These are phyloP conservation scores for Collybia nuda DNA, from an alignment of 768 basidiomycete genomes.

Conservation along the genomic window DNA sequence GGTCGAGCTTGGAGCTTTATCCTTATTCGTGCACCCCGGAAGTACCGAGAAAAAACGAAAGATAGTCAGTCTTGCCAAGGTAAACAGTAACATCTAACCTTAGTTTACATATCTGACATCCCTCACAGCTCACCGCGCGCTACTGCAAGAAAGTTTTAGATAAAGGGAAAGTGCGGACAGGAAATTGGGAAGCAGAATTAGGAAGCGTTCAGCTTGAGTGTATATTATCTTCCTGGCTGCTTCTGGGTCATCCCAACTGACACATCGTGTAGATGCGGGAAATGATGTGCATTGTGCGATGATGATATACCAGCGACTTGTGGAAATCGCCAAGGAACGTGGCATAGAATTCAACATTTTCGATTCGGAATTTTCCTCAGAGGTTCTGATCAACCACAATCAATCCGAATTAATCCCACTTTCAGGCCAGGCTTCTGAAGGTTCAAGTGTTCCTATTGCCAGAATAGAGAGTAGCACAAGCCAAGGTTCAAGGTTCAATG, in stretches of 20 bases:
- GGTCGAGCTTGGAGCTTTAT: conserved; percentile 33
- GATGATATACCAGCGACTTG: conserved; percentile 26
- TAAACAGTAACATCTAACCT: conserved; percentile 2
- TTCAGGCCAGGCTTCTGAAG: too few relatives aligned
- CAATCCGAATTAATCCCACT: too few relatives aligned
- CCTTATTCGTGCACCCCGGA: conserved; percentile 26
- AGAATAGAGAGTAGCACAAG: not conserved
- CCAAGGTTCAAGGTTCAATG: not conserved
- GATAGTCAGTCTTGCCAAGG: conserved; percentile 32
- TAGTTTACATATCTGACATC: not conserved
- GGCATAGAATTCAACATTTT: conserved; percentile 12
- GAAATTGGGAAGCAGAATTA: conserved; percentile 34
- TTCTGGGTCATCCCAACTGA: not conserved
- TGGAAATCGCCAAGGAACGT: conserved; percentile 21
- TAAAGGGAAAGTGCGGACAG: conserved; percentile 27
- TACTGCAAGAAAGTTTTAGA: conserved; percentile 29
- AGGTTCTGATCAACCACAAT: conserved; percentile 2
- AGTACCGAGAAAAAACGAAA: conserved; percentile 18
- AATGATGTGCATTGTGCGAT: conserved; percentile 35
- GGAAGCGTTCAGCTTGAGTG: conserved; percentile 25
- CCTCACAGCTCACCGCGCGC: conserved; percentile 24
- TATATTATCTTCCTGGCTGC: conserved; percentile 4
- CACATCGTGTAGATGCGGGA: conserved; percentile 29
- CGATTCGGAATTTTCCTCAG: conserved; percentile 1
- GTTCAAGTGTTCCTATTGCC: too few relatives aligned